Evolutionary conservation across 441 rosid genomes (phyloP).

Genomic region (Croton laevigatus): DNA sequence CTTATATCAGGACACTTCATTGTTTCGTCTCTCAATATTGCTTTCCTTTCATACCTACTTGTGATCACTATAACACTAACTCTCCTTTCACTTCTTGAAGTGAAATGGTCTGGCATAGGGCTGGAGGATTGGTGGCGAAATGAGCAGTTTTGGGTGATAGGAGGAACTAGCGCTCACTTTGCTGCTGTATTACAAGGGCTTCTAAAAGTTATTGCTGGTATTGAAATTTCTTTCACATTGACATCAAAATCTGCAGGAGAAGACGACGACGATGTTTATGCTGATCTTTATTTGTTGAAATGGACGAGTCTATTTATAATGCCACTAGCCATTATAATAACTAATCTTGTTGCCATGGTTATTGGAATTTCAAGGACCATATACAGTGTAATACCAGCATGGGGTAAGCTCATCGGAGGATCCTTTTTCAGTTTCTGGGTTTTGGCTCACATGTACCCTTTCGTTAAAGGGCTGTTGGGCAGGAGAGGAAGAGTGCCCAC

Average conservation of each 20-base stretch:
- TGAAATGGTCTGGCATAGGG: conserved; percentile 79
- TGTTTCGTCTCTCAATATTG: conserved; percentile 53
- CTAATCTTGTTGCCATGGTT: conserved; percentile 63
- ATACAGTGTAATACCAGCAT: conserved; percentile 76
- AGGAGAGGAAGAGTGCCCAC: conserved; percentile 85
- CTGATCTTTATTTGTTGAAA: conserved; percentile 77
- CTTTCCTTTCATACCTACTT: conserved; percentile 72
- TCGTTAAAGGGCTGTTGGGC: conserved; percentile 84
- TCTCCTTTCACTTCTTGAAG: conserved; percentile 75
- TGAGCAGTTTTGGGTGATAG: conserved; percentile 91
- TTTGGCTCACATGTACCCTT: conserved; percentile 83
- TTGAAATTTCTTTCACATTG: conserved; percentile 76
- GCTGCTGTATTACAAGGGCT: conserved; percentile 83
- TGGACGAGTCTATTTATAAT: conserved; percentile 83
- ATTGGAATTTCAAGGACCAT: conserved; percentile 66
- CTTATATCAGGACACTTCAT: conserved; percentile 84
- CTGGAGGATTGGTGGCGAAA: conserved; percentile 93
- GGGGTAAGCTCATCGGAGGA: conserved; percentile 83
- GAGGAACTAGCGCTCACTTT: conserved; percentile 86
- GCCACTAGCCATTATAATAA: conserved; percentile 72
- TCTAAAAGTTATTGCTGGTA: conserved; percentile 69
- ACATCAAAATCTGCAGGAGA: conserved; percentile 69
- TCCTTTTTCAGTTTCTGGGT: conserved; percentile 84
- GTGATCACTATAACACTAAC: conserved; percentile 51
- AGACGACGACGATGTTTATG: conserved; percentile 65